A percentile compares a stretch with the other conserved stretches of the same genome.
phyloP scores from a whole-genome alignment of 352 stramenopile genomes.

The Globisporangium okanoganense region DNA sequence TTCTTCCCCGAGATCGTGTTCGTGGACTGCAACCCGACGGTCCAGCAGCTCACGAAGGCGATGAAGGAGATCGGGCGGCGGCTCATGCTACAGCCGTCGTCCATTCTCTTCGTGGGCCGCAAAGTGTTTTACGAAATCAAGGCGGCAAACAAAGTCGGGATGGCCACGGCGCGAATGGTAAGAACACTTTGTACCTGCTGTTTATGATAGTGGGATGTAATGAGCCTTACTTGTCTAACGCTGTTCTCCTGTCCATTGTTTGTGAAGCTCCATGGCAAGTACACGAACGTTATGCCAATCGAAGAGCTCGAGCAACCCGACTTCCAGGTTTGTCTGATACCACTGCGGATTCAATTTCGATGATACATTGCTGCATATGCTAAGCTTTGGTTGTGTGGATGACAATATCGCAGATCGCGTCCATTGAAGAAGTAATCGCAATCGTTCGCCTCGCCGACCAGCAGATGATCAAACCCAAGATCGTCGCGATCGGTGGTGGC shows the following conservation, averaged over 20 bases:
- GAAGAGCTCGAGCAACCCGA: conserved; percentile 79
- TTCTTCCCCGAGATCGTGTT: conserved; percentile 67
- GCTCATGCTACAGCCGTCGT: conserved; percentile 63
- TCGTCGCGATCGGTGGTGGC: conserved; percentile 77
- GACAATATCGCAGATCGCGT: conserved; percentile 46
- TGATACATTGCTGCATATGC: neutral
- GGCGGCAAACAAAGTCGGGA: conserved; percentile 69
- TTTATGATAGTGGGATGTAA: neutral
- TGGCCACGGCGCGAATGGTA: conserved; percentile 79
- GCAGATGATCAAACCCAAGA: conserved; percentile 78
- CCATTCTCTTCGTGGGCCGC: conserved; percentile 77
- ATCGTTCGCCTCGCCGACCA: conserved; percentile 78
- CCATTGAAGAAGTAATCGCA: conserved; percentile 69
- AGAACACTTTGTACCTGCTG: conserved; percentile 1
- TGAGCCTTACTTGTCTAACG: too few relatives aligned
- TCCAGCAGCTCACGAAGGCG: conserved; percentile 53
- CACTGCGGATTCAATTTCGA: neutral
- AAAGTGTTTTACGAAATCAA: conserved; percentile 89
- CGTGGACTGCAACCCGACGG: conserved; percentile 60
- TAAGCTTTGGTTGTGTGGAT: neutral
- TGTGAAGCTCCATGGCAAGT: conserved; percentile 76
- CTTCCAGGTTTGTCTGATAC: conserved; percentile 46
- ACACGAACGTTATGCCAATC: conserved; percentile 80
- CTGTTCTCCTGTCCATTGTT: neutral
- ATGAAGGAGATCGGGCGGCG: conserved; percentile 70